A percentile compares a stretch with the other conserved stretches of the same genome.
Conservation (phyloP, 768 basidiomycete species). For the Mycena pura region DNA sequence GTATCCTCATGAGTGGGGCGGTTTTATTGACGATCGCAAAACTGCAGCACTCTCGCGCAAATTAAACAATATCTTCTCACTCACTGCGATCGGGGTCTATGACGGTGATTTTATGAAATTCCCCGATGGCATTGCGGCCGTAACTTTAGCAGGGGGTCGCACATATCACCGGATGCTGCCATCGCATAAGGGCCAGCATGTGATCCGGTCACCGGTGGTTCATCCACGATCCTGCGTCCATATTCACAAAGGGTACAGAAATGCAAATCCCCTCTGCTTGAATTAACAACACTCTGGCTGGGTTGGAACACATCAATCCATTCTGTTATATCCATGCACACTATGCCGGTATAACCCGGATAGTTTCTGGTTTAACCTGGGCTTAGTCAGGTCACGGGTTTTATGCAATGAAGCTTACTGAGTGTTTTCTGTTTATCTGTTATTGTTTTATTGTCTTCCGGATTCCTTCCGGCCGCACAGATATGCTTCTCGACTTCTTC, state of each 20-base stretch:
- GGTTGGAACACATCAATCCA: not conserved
- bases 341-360: too few relatives aligned
- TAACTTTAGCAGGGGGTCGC: not conserved
- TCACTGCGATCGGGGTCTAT: not conserved
- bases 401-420: too few relatives aligned
- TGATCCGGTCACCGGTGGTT: conserved; percentile 6
- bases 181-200: not conserved
- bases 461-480: too few relatives aligned
- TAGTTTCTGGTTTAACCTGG: too few relatives aligned
- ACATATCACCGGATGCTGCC: not conserved
- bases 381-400: too few relatives aligned
- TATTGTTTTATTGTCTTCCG: too few relatives aligned
- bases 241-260: not conserved
- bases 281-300: not conserved
- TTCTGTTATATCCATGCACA: too few relatives aligned
- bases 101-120: not conserved
- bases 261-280: not conserved
- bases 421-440: too few relatives aligned
- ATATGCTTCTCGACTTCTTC: too few relatives aligned
- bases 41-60: not conserved
- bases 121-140: not conserved
- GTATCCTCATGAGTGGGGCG: not conserved
- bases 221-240: not conserved
- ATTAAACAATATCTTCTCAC: not conserved
- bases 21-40: not conserved